A percentile compares a stretch with the other conserved stretches of the same genome.
phyloP scores from a whole-genome alignment of 371 early-diverging fungal genomes.

The Mortierella sp. region DNA sequence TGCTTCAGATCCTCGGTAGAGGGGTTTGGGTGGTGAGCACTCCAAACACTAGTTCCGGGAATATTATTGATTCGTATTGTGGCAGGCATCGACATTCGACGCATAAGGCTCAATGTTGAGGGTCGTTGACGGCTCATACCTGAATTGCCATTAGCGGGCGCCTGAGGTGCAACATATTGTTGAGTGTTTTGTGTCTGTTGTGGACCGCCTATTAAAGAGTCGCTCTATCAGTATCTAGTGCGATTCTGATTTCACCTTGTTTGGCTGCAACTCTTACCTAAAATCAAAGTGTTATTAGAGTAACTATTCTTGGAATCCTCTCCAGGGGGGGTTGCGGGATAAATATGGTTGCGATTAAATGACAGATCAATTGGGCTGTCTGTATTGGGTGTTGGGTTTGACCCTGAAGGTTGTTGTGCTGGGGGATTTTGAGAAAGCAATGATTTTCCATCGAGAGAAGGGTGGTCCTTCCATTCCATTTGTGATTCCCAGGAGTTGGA shows the following conservation, averaged over 20 bases:
- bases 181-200: not conserved
- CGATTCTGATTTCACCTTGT: not conserved
- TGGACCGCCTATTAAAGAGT: not conserved
- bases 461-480: not conserved
- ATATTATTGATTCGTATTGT: constrained; percentile 5
- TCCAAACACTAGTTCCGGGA: constrained; percentile 5
- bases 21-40: constrained; percentile 1
- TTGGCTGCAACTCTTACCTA: not conserved
- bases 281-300: not conserved
- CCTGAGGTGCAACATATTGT: not conserved
- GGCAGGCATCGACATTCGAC: constrained; percentile 55
- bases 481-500: not conserved
- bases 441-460: not conserved
- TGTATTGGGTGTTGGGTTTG: not conserved
- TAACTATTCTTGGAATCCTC: not conserved
- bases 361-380: constrained; percentile 4
- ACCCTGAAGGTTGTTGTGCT: not conserved
- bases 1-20: constrained; percentile 5
- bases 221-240: not conserved
- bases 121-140: constrained; percentile 4
- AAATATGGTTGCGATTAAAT: not conserved
- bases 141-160: not conserved
- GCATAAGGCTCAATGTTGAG: constrained; percentile 24
- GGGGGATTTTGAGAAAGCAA: not conserved
- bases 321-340: not conserved